These are phyloP conservation scores for Penicillium polonicum DNA, from an alignment of 2,329 filamentous ascomycete species.

Conservation along the genomic window DNA sequence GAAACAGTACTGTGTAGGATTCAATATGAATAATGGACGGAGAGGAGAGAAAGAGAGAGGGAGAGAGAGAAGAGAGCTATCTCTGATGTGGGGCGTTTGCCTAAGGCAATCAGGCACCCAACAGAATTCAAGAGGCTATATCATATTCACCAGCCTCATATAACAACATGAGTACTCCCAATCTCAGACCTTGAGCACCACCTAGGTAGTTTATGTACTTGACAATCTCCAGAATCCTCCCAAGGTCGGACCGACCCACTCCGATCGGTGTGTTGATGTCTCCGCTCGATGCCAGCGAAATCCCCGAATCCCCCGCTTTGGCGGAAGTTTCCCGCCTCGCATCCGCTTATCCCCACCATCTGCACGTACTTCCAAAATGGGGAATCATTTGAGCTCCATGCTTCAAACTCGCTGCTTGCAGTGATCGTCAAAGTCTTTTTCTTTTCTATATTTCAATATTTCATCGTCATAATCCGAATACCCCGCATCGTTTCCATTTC, in stretches of 20 bases:
- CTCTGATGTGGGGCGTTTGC: too few species aligned
- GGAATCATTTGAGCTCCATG: background rate
- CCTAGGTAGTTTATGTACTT: too few species aligned
- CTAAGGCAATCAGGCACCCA: too few species aligned
- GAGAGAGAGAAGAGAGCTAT: too few species aligned
- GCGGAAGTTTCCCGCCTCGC: conserved; percentile 3
- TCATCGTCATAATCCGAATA: background rate
- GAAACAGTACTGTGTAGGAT: too few species aligned
- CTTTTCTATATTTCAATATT: background rate
- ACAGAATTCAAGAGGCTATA: too few species aligned
- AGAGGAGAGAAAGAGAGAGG: too few species aligned
- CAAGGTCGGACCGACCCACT: background rate
- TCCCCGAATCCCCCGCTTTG: background rate
- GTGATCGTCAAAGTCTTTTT: background rate
- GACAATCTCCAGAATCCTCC: background rate
- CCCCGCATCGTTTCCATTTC: background rate
- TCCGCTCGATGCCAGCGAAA: background rate
- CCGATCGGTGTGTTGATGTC: background rate
- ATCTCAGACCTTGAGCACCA: too few species aligned
- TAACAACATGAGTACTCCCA: too few species aligned
- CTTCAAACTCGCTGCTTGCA: background rate
- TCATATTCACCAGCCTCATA: too few species aligned
- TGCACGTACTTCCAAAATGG: background rate
- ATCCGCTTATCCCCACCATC: background rate
- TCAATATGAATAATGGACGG: too few species aligned